Evolutionary conservation across 805 yeast genomes (phyloP).

Genomic region (Pichia heedii): DNA sequence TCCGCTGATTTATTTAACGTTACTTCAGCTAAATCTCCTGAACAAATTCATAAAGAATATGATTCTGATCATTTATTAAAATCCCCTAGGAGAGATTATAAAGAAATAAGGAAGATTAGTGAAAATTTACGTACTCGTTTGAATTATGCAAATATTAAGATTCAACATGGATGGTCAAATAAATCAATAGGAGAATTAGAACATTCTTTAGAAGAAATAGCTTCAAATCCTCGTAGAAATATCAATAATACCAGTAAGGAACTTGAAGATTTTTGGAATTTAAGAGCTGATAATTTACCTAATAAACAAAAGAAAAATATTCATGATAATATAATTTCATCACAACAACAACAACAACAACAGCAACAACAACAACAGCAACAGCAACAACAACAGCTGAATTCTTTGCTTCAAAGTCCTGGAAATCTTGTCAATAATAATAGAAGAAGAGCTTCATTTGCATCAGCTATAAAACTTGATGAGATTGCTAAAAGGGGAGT

Average conservation of each 20-base stretch:
- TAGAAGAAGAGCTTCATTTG: slow-evolving; percentile 11
- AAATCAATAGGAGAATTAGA: slow-evolving; percentile 24
- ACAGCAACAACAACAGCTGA: too few relatives aligned
- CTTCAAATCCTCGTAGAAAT: slow-evolving; percentile 9
- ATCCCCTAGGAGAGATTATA: slow-evolving; percentile 17
- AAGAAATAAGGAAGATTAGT: slow-evolving; percentile 28
- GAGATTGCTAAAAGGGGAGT: slow-evolving; percentile 19
- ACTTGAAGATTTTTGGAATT: slow-evolving; percentile 23
- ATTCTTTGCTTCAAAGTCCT: slow-evolving; percentile 3
- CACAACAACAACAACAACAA: not conserved
- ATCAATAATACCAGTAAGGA: slow-evolving; percentile 5
- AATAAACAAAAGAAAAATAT: not conserved
- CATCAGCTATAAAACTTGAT: slow-evolving; percentile 20
- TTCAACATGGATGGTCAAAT: slow-evolving; percentile 29
- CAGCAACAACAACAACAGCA: not conserved
- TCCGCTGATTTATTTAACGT: slow-evolving; percentile 26
- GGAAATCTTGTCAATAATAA: not conserved
- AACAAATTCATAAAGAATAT: slow-evolving; percentile 10
- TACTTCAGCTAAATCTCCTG: slow-evolving; percentile 20
- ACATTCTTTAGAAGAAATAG: slow-evolving; percentile 18
- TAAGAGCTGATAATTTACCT: slow-evolving; percentile 20
- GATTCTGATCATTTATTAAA: slow-evolving; percentile 7
- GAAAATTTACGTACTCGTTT: slow-evolving; percentile 29
- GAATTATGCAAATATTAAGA: slow-evolving; percentile 29
- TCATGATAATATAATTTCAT: not conserved